phyloP scores from a whole-genome alignment of 306 rosid species.

The Prunus davidiana region DNA sequence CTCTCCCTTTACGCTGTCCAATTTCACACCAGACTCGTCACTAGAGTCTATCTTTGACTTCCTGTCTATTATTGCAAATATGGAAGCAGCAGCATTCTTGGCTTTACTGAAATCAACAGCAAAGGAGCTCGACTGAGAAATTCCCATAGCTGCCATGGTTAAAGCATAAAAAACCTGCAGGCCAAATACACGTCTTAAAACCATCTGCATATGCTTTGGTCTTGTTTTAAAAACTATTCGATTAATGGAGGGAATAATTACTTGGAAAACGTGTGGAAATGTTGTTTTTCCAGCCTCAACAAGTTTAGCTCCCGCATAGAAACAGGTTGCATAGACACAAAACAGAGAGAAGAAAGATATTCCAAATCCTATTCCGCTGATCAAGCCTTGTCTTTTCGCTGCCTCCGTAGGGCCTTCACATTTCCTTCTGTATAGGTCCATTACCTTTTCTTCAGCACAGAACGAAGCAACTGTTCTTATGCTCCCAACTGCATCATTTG shows the following conservation, averaged over 20 bases:
- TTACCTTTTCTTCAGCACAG: conserved; percentile 85
- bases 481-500: conserved; percentile 87
- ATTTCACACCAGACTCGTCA: conserved; percentile 55
- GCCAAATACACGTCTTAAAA: not conserved
- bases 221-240: not conserved
- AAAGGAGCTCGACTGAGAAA: conserved; percentile 59
- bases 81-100: conserved; percentile 60
- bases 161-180: conserved; percentile 81
- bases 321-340: conserved; percentile 65
- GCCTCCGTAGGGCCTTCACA: conserved; percentile 76
- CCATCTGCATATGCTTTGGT: not conserved
- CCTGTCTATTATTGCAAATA: conserved; percentile 54
- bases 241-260: conserved; percentile 14
- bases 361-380: conserved; percentile 84
- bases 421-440: conserved; percentile 69
- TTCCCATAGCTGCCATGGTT: conserved; percentile 73
- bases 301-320: conserved; percentile 74
- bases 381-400: conserved; percentile 71
- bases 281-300: conserved; percentile 44
- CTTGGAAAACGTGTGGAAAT: conserved; percentile 64
- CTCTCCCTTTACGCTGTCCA: conserved; percentile 56
- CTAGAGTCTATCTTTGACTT: conserved; percentile 60
- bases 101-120: conserved; percentile 59
- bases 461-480: conserved; percentile 88
- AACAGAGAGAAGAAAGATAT: conserved; percentile 61